Evolutionary conservation across 352 stramenopile species (phyloP).

Genomic region (Phytophthora brassicae): DNA sequence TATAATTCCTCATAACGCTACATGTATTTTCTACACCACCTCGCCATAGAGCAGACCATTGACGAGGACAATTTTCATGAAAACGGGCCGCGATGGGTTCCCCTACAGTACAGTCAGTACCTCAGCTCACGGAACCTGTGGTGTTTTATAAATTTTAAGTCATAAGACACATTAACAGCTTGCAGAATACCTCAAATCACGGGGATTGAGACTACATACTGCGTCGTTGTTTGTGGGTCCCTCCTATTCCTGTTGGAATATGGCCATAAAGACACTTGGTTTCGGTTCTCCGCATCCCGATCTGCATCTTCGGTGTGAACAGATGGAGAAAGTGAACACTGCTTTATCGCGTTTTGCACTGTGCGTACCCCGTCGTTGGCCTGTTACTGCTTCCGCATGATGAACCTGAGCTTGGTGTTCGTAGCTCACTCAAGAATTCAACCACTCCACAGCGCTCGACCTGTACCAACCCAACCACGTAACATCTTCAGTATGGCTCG

Average conservation of each 20-base stretch:
- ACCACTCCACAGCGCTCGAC: slow-evolving; percentile 28
- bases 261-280: slow-evolving; percentile 6
- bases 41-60: too few relatives aligned
- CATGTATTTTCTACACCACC: too few relatives aligned
- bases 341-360: too few relatives aligned
- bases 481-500: slow-evolving; percentile 19
- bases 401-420: slow-evolving; percentile 10
- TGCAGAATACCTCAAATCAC: slow-evolving; percentile 4
- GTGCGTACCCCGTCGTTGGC: too few relatives aligned
- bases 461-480: slow-evolving; percentile 19
- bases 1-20: too few relatives aligned
- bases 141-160: slow-evolving; percentile 9
- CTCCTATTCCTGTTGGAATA: slow-evolving; percentile 15
- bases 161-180: neutral
- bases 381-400: too few relatives aligned
- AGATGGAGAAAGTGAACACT: too few relatives aligned
- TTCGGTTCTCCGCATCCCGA: slow-evolving; percentile 17
- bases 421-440: slow-evolving; percentile 27
- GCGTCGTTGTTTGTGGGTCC: neutral
- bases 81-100: slow-evolving; percentile 1
- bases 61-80: slow-evolving; percentile 24
- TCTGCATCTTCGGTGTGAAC: too few relatives aligned
- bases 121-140: slow-evolving; percentile 4
- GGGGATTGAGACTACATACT: neutral
- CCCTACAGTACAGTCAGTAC: too few relatives aligned